Evolutionary conservation across 225 moss, liverwort and hornwort species (phyloP).

Genomic region (Bryum argenteum): DNA sequence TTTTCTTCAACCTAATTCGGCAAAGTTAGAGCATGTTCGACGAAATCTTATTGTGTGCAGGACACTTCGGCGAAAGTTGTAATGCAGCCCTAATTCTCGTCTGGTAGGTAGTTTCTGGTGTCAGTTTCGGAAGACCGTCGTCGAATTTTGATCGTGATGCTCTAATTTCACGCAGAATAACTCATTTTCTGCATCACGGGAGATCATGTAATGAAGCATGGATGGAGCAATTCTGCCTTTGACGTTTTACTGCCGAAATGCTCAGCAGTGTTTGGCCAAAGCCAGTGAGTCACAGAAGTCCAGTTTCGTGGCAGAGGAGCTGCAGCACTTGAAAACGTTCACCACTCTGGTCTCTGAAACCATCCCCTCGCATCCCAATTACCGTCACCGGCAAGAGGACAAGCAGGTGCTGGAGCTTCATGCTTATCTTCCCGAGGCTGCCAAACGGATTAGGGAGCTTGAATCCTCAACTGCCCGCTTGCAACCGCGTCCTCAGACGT

Average conservation of each 20-base stretch:
- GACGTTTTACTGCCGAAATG: constrained; percentile 93
- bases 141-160: not conserved
- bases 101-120: not conserved
- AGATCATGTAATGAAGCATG: constrained; percentile 65
- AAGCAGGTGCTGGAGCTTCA: constrained; percentile 72
- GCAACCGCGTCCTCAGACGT: constrained; percentile 33
- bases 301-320: constrained; percentile 64
- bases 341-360: constrained; percentile 73
- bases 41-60: not conserved
- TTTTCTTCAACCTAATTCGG: constrained; percentile 16
- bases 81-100: constrained; percentile 32
- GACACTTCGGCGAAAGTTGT: not conserved
- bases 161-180: constrained; percentile 26
- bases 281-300: constrained; percentile 70
- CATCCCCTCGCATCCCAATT: constrained; percentile 87
- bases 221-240: constrained; percentile 87
- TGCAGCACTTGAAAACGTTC: constrained; percentile 82
- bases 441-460: constrained; percentile 66
- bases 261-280: constrained; percentile 77
- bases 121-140: not conserved
- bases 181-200: constrained; percentile 15
- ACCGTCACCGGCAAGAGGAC: constrained; percentile 62
- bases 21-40: not conserved
- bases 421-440: constrained; percentile 53
- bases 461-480: constrained; percentile 39